These are phyloP conservation scores for Acer campestre DNA, from an alignment of 345 rosid genomes.

Conservation along the genomic window DNA sequence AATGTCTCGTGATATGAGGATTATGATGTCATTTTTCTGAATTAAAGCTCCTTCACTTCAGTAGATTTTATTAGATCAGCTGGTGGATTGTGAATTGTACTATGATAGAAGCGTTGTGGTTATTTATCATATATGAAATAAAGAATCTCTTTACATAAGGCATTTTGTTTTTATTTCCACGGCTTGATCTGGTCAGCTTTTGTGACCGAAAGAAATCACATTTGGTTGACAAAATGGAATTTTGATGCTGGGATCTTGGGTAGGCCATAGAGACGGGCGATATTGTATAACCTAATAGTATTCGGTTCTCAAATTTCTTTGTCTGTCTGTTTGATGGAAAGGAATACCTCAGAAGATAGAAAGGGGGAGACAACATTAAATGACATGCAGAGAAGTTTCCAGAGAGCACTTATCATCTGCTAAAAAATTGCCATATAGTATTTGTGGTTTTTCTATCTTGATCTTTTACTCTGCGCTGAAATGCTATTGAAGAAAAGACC, in stretches of 20 bases:
- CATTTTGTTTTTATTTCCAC: no score
- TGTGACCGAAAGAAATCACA: no score
- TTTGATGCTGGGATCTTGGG: no score
- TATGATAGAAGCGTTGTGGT: not conserved
- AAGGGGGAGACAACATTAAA: not conserved
- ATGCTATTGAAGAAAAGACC: not conserved
- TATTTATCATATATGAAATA: not conserved
- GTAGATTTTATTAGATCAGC: not conserved
- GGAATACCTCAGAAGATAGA: not conserved
- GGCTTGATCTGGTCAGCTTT: no score
- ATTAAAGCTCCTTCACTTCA: not conserved
- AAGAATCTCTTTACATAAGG: no score
- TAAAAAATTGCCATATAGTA: not conserved
- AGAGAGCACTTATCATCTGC: not conserved
- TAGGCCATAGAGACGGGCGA: no score
- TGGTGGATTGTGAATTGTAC: not conserved
- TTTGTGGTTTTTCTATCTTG: not conserved
- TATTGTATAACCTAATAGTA: not conserved
- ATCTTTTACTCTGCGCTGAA: not conserved
- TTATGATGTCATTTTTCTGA: not conserved
- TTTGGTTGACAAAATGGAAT: no score
- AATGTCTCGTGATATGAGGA: not conserved
- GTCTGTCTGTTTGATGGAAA: not conserved
- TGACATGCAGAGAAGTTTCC: not conserved
- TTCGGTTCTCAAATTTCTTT: not conserved